A percentile compares a stretch with the other conserved stretches of the same genome.
These are phyloP conservation scores for Salix dunnii DNA, from an alignment of 345 rosid genomes.

Conservation along the genomic window DNA sequence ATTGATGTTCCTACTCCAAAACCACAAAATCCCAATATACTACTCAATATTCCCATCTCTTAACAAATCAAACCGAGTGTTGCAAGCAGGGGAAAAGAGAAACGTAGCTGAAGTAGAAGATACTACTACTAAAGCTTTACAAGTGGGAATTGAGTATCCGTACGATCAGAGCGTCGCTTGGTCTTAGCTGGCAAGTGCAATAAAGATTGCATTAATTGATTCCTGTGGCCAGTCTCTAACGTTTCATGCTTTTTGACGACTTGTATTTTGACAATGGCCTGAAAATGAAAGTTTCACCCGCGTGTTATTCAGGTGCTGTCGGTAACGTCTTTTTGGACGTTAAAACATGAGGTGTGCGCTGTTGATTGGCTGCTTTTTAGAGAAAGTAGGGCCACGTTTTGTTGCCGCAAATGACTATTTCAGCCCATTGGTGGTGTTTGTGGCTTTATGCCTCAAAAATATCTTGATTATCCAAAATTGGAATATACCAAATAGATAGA, in stretches of 20 bases:
- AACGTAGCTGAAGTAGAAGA: neutral
- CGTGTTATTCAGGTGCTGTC: conserved; percentile 36
- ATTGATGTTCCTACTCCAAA: conserved; percentile 77
- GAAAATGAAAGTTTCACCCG: conserved; percentile 37
- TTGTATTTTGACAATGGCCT: conserved; percentile 26
- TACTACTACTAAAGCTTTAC: neutral
- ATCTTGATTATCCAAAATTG: neutral
- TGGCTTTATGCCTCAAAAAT: neutral
- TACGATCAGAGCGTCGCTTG: neutral
- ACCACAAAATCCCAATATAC: conserved; percentile 58
- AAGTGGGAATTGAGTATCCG: neutral
- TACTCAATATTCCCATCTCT: conserved; percentile 64
- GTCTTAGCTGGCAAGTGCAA: conserved; percentile 17
- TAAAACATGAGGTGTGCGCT: neutral
- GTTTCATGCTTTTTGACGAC: conserved; percentile 15
- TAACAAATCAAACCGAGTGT: neutral
- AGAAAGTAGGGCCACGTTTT: neutral
- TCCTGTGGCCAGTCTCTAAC: conserved; percentile 23
- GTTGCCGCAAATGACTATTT: too few species aligned
- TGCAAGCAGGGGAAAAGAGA: neutral
- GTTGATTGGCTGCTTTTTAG: neutral
- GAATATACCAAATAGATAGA: neutral
- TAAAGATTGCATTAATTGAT: conserved; percentile 29
- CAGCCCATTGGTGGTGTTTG: neutral
- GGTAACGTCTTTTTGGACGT: conserved; percentile 36